These are phyloP conservation scores for Fusarium fujikuroi DNA, from an alignment of 2,329 filamentous ascomycete species.

Conservation along the genomic window DNA sequence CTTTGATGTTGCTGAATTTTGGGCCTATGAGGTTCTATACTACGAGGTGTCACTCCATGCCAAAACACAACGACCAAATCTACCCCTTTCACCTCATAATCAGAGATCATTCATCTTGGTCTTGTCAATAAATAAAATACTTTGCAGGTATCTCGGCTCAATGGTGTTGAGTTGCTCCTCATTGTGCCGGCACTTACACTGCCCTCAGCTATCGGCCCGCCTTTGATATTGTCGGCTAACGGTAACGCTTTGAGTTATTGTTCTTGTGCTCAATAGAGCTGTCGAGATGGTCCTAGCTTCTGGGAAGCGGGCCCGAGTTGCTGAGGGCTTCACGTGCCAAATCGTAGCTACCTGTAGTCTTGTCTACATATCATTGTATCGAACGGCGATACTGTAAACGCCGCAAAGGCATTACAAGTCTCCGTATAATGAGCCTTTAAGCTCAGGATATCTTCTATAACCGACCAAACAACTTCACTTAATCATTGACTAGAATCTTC, in stretches of 20 bases:
- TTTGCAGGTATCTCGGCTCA: neutral
- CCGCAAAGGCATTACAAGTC: neutral
- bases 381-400: neutral
- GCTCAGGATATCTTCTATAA: neutral
- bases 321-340: neutral
- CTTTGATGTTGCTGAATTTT: slow-evolving; percentile 5
- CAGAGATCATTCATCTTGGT: neutral
- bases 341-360: neutral
- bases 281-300: neutral
- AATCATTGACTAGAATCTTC: too few species aligned
- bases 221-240: slow-evolving; percentile 25
- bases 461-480: neutral
- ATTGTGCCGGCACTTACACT: neutral
- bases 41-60: neutral
- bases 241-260: neutral
- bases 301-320: neutral
- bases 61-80: neutral
- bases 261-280: neutral
- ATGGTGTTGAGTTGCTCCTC: neutral
- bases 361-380: neutral
- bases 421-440: neutral
- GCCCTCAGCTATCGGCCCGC: neutral
- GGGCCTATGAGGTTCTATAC: neutral
- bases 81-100: neutral
- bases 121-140: neutral